A percentile compares a stretch with the other conserved stretches of the same genome.
Evolutionary conservation across 225 moss, liverwort and hornwort species (phyloP).

Genomic region (Polytrichum formosum): DNA sequence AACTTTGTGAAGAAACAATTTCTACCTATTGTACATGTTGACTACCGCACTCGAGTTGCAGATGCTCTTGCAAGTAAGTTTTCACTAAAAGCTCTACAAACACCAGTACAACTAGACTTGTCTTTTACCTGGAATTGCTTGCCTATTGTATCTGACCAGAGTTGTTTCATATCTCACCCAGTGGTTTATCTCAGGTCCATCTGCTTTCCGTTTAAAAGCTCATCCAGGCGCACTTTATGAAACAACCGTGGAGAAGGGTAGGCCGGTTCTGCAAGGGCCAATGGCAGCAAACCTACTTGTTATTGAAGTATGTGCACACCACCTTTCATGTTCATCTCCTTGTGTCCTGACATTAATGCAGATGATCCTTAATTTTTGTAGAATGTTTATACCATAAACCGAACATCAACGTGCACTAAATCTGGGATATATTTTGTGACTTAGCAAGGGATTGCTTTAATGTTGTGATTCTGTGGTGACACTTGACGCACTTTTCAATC

Average conservation of each 20-base stretch:
- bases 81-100: not conserved
- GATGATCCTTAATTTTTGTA: too few relatives aligned
- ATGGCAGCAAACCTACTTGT: slow-evolving; percentile 82
- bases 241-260: slow-evolving; percentile 64
- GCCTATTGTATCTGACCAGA: not conserved
- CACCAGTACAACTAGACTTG: not conserved
- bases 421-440: too few relatives aligned
- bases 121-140: not conserved
- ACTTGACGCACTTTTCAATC: too few relatives aligned
- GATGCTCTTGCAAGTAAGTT: slow-evolving; percentile 91
- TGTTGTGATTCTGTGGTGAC: too few relatives aligned
- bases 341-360: not conserved
- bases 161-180: slow-evolving; percentile 11
- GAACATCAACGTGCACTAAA: too few relatives aligned
- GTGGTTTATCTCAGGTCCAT: slow-evolving; percentile 50
- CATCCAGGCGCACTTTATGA: slow-evolving; percentile 73
- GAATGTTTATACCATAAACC: too few relatives aligned
- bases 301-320: slow-evolving; percentile 52
- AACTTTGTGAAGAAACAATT: slow-evolving; percentile 93
- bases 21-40: slow-evolving; percentile 84
- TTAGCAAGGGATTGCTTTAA: too few relatives aligned
- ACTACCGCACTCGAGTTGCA: slow-evolving; percentile 86
- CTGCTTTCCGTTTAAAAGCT: slow-evolving; percentile 85
- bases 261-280: slow-evolving; percentile 82
- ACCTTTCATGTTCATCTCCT: not conserved